Conservation (phyloP, 164 flowering plant species). For the Aristolochia contorta region DNA sequence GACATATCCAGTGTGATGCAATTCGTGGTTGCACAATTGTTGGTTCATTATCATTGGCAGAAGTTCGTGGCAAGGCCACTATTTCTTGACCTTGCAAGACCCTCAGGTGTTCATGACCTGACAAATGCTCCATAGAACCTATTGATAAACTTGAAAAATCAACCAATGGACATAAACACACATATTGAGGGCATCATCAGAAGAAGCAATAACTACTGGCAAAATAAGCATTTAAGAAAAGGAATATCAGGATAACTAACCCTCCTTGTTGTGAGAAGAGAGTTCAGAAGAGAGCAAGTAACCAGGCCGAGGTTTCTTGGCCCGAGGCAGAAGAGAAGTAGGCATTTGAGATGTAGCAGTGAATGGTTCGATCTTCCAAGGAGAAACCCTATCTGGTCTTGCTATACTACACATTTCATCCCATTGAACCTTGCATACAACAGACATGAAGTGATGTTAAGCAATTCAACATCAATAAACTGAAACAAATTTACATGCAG, state of each 20-base stretch:
- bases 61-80: constrained; percentile 5
- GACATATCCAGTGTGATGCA: constrained; percentile 4
- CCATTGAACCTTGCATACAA: constrained; percentile 31
- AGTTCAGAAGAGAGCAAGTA: constrained; percentile 12
- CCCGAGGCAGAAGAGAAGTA: constrained; percentile 8
- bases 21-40: constrained; percentile 8
- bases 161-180: neutral
- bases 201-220: neutral
- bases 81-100: constrained; percentile 61
- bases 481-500: neutral
- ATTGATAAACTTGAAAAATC: constrained; percentile 10
- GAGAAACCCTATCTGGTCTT: constrained; percentile 39
- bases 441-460: neutral
- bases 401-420: constrained; percentile 21
- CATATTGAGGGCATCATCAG: neutral
- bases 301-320: constrained; percentile 20
- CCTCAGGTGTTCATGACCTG: constrained; percentile 15
- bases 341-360: constrained; percentile 6
- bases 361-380: constrained; percentile 39
- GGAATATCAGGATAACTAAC: constrained; percentile 18
- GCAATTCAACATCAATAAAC: neutral
- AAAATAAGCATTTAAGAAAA: neutral
- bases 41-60: constrained; percentile 2
- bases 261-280: constrained; percentile 12
- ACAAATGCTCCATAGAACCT: constrained; percentile 9